These are phyloP conservation scores for Pleurotus eryngii DNA, from an alignment of 768 basidiomycete genomes.

Conservation along the genomic window DNA sequence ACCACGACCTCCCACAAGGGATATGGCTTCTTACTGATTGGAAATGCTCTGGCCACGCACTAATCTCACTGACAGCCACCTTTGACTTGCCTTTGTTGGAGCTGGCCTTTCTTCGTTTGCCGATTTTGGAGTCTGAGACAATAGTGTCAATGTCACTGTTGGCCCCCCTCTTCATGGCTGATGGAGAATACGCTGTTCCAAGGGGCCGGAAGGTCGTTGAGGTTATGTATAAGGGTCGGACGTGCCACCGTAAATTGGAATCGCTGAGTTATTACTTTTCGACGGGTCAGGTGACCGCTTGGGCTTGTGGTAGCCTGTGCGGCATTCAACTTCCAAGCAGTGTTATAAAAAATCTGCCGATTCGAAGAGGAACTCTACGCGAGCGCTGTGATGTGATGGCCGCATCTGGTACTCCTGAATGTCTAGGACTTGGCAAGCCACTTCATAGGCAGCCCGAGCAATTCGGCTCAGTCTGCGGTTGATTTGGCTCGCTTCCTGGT, in stretches of 20 bases:
- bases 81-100: constrained; percentile 7
- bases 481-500: background rate
- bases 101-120: constrained; percentile 19
- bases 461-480: background rate
- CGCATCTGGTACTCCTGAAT: too few relatives aligned
- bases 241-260: background rate
- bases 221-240: background rate
- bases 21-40: constrained; percentile 38
- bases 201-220: background rate
- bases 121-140: constrained; percentile 3
- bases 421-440: background rate
- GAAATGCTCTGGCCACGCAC: constrained; percentile 64
- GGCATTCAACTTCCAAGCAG: too few relatives aligned
- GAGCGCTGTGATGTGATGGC: too few relatives aligned
- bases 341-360: too few relatives aligned
- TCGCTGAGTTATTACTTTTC: background rate
- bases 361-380: too few relatives aligned
- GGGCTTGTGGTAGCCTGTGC: too few relatives aligned
- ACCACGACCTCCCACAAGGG: background rate
- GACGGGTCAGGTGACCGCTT: too few relatives aligned
- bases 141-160: background rate
- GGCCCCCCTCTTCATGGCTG: background rate
- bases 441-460: background rate
- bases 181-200: background rate
- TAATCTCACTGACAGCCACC: constrained; percentile 6